phyloP scores from a whole-genome alignment of 805 yeast genomes.

The Saccharomycopsis sp. region DNA sequence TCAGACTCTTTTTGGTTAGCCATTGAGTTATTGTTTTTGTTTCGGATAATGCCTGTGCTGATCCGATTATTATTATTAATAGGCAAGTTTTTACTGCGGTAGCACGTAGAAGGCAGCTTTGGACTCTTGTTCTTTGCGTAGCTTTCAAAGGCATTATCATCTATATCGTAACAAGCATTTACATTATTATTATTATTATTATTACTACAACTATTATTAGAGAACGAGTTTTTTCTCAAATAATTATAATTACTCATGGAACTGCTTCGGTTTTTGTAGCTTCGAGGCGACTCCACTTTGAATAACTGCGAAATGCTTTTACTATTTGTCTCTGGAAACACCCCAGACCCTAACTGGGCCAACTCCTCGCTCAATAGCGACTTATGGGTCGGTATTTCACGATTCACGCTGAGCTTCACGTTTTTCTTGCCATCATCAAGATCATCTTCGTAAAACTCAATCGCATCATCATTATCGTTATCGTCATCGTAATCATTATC shows the following conservation, averaged over 20 bases:
- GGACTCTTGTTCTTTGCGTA: not conserved
- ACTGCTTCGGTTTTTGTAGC: not conserved
- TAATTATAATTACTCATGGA: not conserved
- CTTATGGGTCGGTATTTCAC: not conserved
- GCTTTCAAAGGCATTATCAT: not conserved
- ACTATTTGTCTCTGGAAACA: not conserved
- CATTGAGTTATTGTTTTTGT: not conserved
- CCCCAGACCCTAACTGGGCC: conserved; percentile 5
- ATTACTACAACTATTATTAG: not conserved
- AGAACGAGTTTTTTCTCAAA: not conserved
- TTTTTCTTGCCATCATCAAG: not conserved
- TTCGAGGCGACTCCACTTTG: not conserved
- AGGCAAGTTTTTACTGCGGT: not conserved
- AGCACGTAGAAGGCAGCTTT: not conserved
- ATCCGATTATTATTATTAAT: not conserved
- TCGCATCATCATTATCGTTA: not conserved
- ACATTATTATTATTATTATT: no score
- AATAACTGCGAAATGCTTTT: not conserved
- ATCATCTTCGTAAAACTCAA: not conserved
- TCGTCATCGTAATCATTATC: not conserved
- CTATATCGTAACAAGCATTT: no score
- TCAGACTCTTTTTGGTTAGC: not conserved
- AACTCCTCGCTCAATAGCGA: conserved; percentile 18
- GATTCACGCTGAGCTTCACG: not conserved
- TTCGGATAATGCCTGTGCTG: no score